Conservation (phyloP, 148 eudicot genomes). For the Gaultheria prostrata region DNA sequence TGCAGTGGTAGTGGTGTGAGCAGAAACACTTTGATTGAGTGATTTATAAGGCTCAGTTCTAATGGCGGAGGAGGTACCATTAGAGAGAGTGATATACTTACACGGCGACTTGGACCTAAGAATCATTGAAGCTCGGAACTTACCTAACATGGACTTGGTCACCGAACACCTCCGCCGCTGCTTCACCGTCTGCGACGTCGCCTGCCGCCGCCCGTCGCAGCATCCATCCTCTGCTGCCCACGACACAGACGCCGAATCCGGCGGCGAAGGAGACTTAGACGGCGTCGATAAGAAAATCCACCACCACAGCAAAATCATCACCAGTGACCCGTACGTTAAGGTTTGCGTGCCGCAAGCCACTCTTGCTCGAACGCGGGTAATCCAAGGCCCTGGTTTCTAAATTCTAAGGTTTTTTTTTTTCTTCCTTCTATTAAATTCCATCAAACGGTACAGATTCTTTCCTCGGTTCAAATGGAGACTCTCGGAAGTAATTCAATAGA, state of each 20-base stretch:
- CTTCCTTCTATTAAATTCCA: no score
- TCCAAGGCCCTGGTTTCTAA: slow-evolving; percentile 9
- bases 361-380: slow-evolving; percentile 72
- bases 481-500: not conserved
- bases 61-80: slow-evolving; percentile 41
- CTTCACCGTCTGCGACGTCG: slow-evolving; percentile 49
- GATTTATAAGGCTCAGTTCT: not conserved
- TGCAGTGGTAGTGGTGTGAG: not conserved
- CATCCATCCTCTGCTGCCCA: slow-evolving; percentile 15
- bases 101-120: slow-evolving; percentile 76
- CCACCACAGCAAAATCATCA: slow-evolving; percentile 59
- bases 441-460: no score
- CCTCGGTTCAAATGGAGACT: no score
- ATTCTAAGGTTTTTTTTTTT: no score
- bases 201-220: slow-evolving; percentile 10
- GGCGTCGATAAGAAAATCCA: slow-evolving; percentile 17
- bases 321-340: slow-evolving; percentile 87
- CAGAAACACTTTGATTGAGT: slow-evolving; percentile 2
- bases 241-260: slow-evolving; percentile 15
- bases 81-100: slow-evolving; percentile 38
- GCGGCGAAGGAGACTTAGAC: not conserved
- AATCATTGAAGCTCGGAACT: slow-evolving; percentile 49
- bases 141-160: slow-evolving; percentile 85
- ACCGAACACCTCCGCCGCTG: slow-evolving; percentile 75
- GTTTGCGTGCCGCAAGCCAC: slow-evolving; percentile 67